Base-by-base conservation (phyloP, 1,284 basidiomycete genomes). In the Wallemia ichthyophaga region DNA sequence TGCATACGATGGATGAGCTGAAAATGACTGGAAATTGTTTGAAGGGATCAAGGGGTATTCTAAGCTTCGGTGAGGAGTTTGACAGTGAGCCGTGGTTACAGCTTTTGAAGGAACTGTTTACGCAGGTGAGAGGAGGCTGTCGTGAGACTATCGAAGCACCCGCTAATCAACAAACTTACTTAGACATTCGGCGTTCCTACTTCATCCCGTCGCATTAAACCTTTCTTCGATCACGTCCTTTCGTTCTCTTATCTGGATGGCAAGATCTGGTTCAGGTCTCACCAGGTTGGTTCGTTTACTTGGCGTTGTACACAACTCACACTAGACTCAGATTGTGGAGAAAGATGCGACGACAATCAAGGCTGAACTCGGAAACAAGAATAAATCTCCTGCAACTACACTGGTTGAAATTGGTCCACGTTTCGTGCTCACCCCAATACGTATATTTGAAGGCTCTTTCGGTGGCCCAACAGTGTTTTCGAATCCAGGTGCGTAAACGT, bases 11-110 rank as follows among this genome's bases (percentile, higher is more conserved):
- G 94, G 94, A 98, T 73, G 94, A 99, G 71, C 76, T 99, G 65
- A 98, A 98, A 73, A 87, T 98, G 91, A 95, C 91, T 1, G 94
- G 94, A 25, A 98, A 99, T 70, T 98, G 94, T 70, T 72, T 99
- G 64, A 95, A 95, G 72, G 94, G 94, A 17, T 86, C 83, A 64
- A 75, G 94, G 59, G 92, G 91, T 1, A 73, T 98, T 59, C 73
- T 96, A 62, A 86, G 83, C 66, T 99, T 99, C 69, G 91, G 95
- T 71, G 78, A 82, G 64, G 79, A 76, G 56, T 98, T 98, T 71
- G 88, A 96, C 61, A 78, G 83, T 59, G 79, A 77, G 57, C 86
- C 88, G 67, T 92, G 92, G 79, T 85, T 83, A 62, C 77, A 76
- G 63, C 68, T 98, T 65, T 82, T 85, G 62, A 96, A 92, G 73